phyloP scores from a whole-genome alignment of 352 stramenopile genomes.

The Stramenopiles sp. region DNA sequence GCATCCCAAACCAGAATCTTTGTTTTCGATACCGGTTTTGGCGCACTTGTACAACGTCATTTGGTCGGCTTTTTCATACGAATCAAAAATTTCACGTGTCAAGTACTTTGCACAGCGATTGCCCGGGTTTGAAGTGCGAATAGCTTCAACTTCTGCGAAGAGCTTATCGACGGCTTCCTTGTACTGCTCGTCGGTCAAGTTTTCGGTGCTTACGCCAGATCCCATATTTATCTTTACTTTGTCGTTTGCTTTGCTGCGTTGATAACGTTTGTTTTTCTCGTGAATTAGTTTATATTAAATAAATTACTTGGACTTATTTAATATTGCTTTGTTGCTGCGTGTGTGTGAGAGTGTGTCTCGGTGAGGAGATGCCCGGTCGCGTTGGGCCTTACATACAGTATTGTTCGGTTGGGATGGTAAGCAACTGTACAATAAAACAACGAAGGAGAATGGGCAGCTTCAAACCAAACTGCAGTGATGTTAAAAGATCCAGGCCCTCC shows the following conservation, averaged over 20 bases:
- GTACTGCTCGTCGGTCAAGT: conserved; percentile 1
- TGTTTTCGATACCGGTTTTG: conserved; percentile 26
- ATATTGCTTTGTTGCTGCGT: too few species aligned
- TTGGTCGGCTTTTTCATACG: conserved; percentile 20
- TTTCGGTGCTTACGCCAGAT: not conserved
- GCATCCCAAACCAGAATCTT: conserved; percentile 26
- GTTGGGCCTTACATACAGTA: too few species aligned
- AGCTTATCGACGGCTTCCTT: conserved; percentile 1
- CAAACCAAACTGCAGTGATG: too few species aligned
- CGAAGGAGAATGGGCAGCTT: too few species aligned
- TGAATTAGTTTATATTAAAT: too few species aligned
- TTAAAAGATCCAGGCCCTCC: too few species aligned
- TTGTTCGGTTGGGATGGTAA: too few species aligned
- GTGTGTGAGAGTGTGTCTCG: too few species aligned
- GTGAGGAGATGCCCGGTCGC: too few species aligned
- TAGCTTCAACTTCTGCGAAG: conserved; percentile 12
- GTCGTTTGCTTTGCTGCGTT: not conserved
- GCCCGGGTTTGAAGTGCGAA: conserved; percentile 25
- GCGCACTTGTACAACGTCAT: conserved; percentile 26
- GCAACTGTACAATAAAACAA: too few species aligned
- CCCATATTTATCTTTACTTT: not conserved
- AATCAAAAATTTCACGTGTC: conserved; percentile 25
- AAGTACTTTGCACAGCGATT: conserved; percentile 30
- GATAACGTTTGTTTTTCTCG: too few species aligned
- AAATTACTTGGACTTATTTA: too few species aligned